Percentiles rank a stretch among this genome's conserved stretches.
Conservation (phyloP, 768 basidiomycete genomes). For the Hygrophorus russula region DNA sequence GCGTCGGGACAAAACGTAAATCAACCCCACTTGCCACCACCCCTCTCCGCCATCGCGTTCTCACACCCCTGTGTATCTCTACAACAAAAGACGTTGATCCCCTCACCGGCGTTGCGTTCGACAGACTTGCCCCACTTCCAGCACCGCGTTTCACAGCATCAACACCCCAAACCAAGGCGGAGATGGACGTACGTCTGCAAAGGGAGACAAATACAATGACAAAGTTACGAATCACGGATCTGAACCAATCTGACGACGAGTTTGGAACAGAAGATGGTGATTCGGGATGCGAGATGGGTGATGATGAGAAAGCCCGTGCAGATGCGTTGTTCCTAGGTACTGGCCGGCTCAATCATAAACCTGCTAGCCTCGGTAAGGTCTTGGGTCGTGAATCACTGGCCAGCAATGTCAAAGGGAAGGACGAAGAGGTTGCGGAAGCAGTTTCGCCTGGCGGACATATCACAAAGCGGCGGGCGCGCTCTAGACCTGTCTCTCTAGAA, state of each 20-base stretch:
- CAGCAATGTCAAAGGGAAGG: slow-evolving; percentile 22
- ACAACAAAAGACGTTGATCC: slow-evolving; percentile 21
- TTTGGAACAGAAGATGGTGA: slow-evolving; percentile 31
- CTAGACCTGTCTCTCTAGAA: slow-evolving; percentile 60
- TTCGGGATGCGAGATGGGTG: slow-evolving; percentile 40
- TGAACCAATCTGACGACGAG: slow-evolving; percentile 33
- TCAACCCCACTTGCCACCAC: slow-evolving; percentile 37
- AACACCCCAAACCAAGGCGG: slow-evolving; percentile 43
- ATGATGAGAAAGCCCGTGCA: slow-evolving; percentile 20
- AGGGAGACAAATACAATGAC: slow-evolving; percentile 58
- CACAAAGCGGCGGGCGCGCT: slow-evolving; percentile 62
- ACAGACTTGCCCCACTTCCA: slow-evolving; percentile 43
- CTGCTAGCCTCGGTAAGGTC: slow-evolving; percentile 8
- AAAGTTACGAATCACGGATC: slow-evolving; percentile 47
- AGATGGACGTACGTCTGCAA: slow-evolving; percentile 37
- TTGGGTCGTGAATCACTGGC: slow-evolving; percentile 4
- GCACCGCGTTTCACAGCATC: slow-evolving; percentile 36
- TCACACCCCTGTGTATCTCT: slow-evolving; percentile 39
- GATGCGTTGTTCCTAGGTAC: slow-evolving; percentile 23
- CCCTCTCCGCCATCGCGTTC: slow-evolving; percentile 40
- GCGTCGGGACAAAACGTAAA: slow-evolving; percentile 58
- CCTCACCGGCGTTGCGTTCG: slow-evolving; percentile 30
- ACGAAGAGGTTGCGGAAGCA: slow-evolving; percentile 46
- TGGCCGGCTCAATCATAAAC: slow-evolving; percentile 14
- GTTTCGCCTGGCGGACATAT: slow-evolving; percentile 73